Base-by-base conservation (phyloP, 208 protist species). In the Acanthamoeba polyphaga region DNA sequence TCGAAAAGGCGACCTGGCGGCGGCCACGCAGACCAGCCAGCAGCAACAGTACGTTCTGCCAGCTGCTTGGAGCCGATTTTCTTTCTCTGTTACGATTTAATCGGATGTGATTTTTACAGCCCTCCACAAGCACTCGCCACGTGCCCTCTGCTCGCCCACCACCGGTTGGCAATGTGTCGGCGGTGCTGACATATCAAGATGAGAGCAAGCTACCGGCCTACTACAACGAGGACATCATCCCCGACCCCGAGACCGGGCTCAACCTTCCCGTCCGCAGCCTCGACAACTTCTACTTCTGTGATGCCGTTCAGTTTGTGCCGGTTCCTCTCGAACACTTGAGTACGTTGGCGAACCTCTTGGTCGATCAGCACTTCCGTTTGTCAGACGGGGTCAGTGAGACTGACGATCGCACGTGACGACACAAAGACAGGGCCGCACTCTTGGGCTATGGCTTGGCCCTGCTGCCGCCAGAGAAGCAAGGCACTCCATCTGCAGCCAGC, bases 231-330 rank as follows among this genome's bases (percentile, higher is more conserved):
- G 38, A 12, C 51, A 66, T 46, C 51, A 90, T 32, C 12, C n/a
- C 27, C 24, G 84, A 90, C 34, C 84, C 84, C 19, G 84, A 90
- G 27, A 90, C 84, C 1, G 22, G 84, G 4, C 2, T 10, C 17
- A 15, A 29, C 51, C 64, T 90, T 66, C 84, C 84, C 34, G 84
- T 90, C 12, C 51, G 84, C 55, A 29, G 46, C 2, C 60, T 90
- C 12, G 84, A 90, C 51, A 43, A 90, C 51, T 90, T n/a, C 84
- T 90, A 49, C 43, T 90, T 90, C 27, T 90, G 60, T n/a, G 49
- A 90, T 49, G 12, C 19, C 19, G 22, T 32, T 38, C 19, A 27
- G 19, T 13, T 22, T n/a, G 19, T 13, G 7, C 84, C 51, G 22
- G 60, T 66, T 12, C 15, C 60, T 38, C 84, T 90, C 24, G 49